Evolutionary conservation across 2,329 filamentous ascomycete genomes (phyloP), one percentile per base, ranked within the genome.

Genomic region (Alternaria incomplexa): DNA sequence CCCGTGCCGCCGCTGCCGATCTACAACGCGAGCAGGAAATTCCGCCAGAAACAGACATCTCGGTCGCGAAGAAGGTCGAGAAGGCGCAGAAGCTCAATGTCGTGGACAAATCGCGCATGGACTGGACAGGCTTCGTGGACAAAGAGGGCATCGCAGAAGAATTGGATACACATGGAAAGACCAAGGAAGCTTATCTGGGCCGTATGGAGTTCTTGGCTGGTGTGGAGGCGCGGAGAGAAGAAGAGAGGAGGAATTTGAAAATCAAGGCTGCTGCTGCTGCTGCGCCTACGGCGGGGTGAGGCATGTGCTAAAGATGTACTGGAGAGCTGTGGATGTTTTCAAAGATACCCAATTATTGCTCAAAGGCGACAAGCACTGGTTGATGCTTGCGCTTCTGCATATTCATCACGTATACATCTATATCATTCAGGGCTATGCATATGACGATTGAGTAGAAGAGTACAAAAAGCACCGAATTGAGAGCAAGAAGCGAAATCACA

Each of bases 81-180:
- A 84, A 79, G 80, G 85, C 71, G 22, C 85, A 86, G 61, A 90
- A 89, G 72, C 85, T 90, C 79, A 90, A 89, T 67, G 89, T 88
- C 0, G 87, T 90, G 53, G 87, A 89, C 77, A 90, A 90, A 77
- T 89, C 86, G 28, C 84, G 87, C 56, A 80, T 90, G 71, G 88
- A 90, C 69, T 90, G 88, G 88, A 87, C 86, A 20, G 84, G 85
- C 11, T 89, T 88, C 71, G 88, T 90, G 44, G 86, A 89, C 72
- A 80, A 85, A 56, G 85, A 86, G 48, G 87, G 88, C 28, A 85
- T 90, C 61, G 84, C 85, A 60, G 87, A 89, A 61, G 88, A 90
- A 75, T 75, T 90, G 72, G 84, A 86, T 58, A 83, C 83, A 48
- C 87, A 89, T 73, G 87, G 86, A 65, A 88, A 87, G 74, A 87